Evolutionary conservation across 495 filamentous ascomycete species (phyloP).

Genomic region (Penicillium diatomitis): DNA sequence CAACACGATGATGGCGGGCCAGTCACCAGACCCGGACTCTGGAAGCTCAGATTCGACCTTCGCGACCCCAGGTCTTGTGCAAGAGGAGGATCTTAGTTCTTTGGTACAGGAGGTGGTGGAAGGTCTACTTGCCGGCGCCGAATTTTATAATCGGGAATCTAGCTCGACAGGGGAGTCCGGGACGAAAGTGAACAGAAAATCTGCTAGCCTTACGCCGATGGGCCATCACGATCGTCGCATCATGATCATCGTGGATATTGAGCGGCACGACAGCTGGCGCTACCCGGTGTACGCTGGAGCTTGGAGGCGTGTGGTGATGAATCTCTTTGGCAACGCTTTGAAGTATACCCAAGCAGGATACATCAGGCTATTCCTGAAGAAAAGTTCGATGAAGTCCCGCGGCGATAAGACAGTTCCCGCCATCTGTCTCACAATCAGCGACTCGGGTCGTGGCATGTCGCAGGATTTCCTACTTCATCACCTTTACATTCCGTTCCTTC

Average conservation of each 20-base stretch:
- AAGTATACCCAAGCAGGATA: conserved; percentile 55
- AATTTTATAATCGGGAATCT: conserved; percentile 10
- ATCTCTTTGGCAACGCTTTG: conserved; percentile 63
- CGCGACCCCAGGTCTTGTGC: conserved; percentile 10
- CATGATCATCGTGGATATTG: conserved; percentile 45
- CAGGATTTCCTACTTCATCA: conserved; percentile 57
- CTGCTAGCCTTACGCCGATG: not conserved
- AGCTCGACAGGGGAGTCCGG: not conserved
- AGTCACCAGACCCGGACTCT: not conserved
- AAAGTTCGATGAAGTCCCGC: conserved; percentile 4
- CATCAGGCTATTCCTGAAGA: conserved; percentile 9
- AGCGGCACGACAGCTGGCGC: conserved; percentile 40
- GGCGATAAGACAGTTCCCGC: conserved; percentile 12
- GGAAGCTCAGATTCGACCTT: not conserved
- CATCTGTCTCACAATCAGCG: conserved; percentile 44
- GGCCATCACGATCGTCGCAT: conserved; percentile 11
- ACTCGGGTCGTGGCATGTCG: conserved; percentile 62
- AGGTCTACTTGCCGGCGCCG: conserved; percentile 15
- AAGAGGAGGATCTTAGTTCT: conserved; percentile 23
- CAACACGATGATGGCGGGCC: conserved; percentile 26
- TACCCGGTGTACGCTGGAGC: conserved; percentile 53
- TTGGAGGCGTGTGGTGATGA: conserved; percentile 59
- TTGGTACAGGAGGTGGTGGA: conserved; percentile 31
- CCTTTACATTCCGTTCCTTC: conserved; percentile 61
- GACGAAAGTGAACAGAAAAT: not conserved